Evolutionary conservation across 1,139 yeast genomes (phyloP).

Genomic region (Taphrina confusa): DNA sequence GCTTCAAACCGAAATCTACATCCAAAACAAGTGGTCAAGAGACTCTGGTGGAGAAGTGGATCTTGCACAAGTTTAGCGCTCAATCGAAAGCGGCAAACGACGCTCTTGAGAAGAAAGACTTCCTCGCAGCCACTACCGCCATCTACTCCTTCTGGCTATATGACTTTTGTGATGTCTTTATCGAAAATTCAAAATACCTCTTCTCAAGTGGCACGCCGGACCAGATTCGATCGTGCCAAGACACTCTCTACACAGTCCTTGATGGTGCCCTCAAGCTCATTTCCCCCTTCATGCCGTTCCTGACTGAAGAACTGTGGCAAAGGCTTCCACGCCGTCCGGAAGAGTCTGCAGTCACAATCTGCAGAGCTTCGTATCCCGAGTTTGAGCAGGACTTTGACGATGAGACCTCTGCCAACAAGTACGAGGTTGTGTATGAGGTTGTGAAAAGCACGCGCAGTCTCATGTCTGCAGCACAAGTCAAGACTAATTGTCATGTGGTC

Average conservation of each 20-base stretch:
- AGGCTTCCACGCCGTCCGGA: conserved; percentile 85
- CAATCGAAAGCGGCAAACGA: conserved; percentile 68
- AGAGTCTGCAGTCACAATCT: conserved; percentile 70
- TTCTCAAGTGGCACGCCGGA: conserved; percentile 90
- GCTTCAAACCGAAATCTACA: conserved; percentile 73
- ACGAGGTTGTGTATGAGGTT: conserved; percentile 79
- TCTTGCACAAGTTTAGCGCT: conserved; percentile 75
- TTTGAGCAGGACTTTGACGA: conserved; percentile 50
- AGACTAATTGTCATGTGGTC: conserved; percentile 81
- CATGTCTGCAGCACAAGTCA: conserved; percentile 81
- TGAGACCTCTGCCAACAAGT: conserved; percentile 64
- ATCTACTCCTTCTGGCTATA: conserved; percentile 92
- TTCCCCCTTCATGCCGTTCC: conserved; percentile 97
- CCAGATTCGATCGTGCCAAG: conserved; percentile 78
- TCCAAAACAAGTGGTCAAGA: conserved; percentile 70
- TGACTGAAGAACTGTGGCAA: conserved; percentile 98
- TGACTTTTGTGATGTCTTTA: conserved; percentile 94
- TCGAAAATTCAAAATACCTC: conserved; percentile 91
- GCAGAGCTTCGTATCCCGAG: conserved; percentile 73
- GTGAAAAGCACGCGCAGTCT: conserved; percentile 92
- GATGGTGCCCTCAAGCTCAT: conserved; percentile 89
- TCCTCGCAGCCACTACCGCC: conserved; percentile 81
- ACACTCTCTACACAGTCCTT: conserved; percentile 87
- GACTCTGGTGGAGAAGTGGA: conserved; percentile 95
- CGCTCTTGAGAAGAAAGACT: conserved; percentile 79